phyloP scores from a whole-genome alignment of 2,329 filamentous ascomycete genomes.

The Coniosporium tulheliwenetii region DNA sequence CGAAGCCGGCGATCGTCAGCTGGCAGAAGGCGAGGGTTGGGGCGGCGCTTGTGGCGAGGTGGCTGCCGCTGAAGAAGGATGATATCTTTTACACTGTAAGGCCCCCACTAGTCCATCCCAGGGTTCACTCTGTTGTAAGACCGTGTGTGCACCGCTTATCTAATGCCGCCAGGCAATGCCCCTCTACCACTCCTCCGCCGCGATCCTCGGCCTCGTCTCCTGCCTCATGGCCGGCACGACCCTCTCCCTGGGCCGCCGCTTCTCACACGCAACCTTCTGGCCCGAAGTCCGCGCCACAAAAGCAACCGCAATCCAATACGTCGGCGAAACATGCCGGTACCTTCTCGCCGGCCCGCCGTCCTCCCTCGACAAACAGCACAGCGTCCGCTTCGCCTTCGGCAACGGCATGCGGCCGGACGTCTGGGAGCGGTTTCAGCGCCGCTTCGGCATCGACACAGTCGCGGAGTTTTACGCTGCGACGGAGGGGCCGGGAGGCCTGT shows the following conservation, averaged over 20 bases:
- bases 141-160: too few species aligned
- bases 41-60: conserved; percentile 28
- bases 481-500: conserved; percentile 37
- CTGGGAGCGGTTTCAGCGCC: conserved; percentile 69
- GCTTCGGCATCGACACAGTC: conserved; percentile 33
- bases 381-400: conserved; percentile 60
- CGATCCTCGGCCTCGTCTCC: conserved; percentile 50
- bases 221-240: conserved; percentile 47
- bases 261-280: conserved; percentile 67
- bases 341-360: conserved; percentile 51
- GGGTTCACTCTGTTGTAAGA: too few species aligned
- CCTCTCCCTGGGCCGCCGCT: conserved; percentile 58
- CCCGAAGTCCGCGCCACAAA: conserved; percentile 52
- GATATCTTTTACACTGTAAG: conserved; percentile 64
- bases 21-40: conserved; percentile 12
- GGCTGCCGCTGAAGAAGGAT: conserved; percentile 40
- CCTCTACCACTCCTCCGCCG: conserved; percentile 70
- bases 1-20: conserved; percentile 38
- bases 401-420: conserved; percentile 77
- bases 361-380: conserved; percentile 56
- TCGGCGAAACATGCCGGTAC: conserved; percentile 77
- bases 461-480: conserved; percentile 23
- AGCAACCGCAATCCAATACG: conserved; percentile 71
- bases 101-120: conserved; percentile 5
- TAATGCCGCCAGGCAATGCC: conserved; percentile 53